Conservation (phyloP, 257 asterid species). For the Solanum corneliomulleri region DNA sequence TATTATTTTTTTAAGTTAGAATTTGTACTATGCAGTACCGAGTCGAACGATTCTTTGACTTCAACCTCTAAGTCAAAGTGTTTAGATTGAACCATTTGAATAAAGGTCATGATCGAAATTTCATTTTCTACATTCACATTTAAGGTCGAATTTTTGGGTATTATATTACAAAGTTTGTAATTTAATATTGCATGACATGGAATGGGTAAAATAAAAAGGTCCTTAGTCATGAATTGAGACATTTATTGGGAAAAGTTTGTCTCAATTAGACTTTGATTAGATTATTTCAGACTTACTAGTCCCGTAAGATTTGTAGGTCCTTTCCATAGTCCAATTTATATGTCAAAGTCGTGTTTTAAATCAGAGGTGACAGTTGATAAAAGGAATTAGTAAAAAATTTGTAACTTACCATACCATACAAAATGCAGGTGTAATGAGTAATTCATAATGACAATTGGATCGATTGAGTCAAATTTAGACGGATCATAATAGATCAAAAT, state of each 20-base stretch:
- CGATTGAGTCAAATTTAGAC: neutral
- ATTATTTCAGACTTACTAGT: neutral
- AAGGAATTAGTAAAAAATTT: neutral
- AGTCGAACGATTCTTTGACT: constrained; percentile 18
- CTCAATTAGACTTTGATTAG: neutral
- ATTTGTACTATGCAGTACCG: neutral
- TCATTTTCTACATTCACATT: neutral
- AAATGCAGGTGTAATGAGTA: neutral
- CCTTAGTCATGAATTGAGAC: neutral
- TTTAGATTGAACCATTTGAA: constrained; percentile 15
- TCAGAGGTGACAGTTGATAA: neutral
- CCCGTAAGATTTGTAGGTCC: neutral
- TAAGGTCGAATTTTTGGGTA: neutral
- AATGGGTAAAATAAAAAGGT: neutral
- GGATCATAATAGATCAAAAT: neutral
- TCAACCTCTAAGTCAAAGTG: constrained; percentile 17
- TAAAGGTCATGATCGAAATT: constrained; percentile 11
- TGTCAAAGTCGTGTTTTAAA: neutral
- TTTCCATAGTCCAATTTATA: neutral
- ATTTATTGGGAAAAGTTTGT: neutral
- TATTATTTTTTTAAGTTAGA: neutral
- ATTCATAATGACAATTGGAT: neutral
- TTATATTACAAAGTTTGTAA: neutral
- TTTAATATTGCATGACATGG: neutral
- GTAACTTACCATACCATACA: neutral